A percentile compares a stretch with the other conserved stretches of the same genome.
Evolutionary conservation across 495 filamentous ascomycete genomes (phyloP).

Genomic region (Aspergillus ellipticus): DNA sequence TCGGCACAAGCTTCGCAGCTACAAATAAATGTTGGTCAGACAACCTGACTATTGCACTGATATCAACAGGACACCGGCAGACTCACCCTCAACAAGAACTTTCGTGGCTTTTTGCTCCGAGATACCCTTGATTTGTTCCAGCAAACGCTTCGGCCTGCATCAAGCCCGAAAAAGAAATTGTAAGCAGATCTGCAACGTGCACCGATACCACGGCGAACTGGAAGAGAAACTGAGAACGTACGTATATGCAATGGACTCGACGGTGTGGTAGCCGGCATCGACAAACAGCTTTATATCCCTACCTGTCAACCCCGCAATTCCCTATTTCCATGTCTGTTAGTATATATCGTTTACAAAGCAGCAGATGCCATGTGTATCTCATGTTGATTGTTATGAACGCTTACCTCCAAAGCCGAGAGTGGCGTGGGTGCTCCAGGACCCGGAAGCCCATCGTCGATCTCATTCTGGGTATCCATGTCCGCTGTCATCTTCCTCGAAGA

Average conservation of each 20-base stretch:
- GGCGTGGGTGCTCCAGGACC: conserved; percentile 94
- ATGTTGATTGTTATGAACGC: conserved; percentile 1
- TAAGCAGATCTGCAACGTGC: background rate
- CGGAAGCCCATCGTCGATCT: conserved; percentile 60
- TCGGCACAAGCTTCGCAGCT: conserved; percentile 94
- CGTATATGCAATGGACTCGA: conserved; percentile 94
- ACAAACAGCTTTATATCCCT: conserved; percentile 89
- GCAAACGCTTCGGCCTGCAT: conserved; percentile 64
- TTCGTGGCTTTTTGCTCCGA: conserved; percentile 95
- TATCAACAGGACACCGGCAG: conserved; percentile 6
- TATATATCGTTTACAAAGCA: conserved; percentile 2
- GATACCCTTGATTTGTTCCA: conserved; percentile 96
- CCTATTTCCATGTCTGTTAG: conserved; percentile 42
- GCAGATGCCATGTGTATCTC: background rate
- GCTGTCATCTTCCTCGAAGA: conserved; percentile 45
- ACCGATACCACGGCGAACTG: background rate
- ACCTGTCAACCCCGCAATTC: conserved; percentile 79
- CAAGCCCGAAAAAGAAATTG: background rate
- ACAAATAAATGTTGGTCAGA: conserved; percentile 5
- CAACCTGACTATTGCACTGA: background rate
- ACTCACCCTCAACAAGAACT: conserved; percentile 81
- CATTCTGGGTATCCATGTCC: conserved; percentile 56
- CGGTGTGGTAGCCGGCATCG: conserved; percentile 90
- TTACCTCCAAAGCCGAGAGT: conserved; percentile 82
- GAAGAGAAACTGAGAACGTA: conserved; percentile 28